These are phyloP conservation scores for Fusarium sp. DNA, from an alignment of 2,329 filamentous ascomycete species.

Conservation along the genomic window DNA sequence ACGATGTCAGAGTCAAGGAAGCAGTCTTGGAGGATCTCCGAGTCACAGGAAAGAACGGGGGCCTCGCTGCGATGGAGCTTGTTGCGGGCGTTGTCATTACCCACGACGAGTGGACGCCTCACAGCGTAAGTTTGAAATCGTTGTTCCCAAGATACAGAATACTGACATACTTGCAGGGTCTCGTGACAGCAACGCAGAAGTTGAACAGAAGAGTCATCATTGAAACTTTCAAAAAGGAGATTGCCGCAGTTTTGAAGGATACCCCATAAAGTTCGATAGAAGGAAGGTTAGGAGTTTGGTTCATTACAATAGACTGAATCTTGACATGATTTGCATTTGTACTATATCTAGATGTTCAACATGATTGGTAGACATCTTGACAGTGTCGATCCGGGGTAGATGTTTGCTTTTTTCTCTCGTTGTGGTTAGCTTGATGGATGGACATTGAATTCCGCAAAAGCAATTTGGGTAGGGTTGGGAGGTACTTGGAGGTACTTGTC, in stretches of 20 bases:
- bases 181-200: slow-evolving; percentile 71
- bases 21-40: slow-evolving; percentile 75
- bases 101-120: slow-evolving; percentile 88
- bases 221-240: not conserved
- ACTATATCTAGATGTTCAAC: not conserved
- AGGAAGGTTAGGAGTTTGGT: not conserved
- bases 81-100: slow-evolving; percentile 80
- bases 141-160: not conserved
- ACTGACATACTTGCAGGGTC: slow-evolving; percentile 56
- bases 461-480: not conserved
- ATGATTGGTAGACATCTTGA: not conserved
- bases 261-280: not conserved
- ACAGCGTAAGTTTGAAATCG: slow-evolving; percentile 70
- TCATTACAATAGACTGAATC: not conserved
- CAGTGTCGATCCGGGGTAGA: not conserved
- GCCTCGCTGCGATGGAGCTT: slow-evolving; percentile 78
- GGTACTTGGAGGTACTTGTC: not conserved
- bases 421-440: not conserved
- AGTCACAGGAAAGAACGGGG: slow-evolving; percentile 71
- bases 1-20: slow-evolving; percentile 71
- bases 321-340: not conserved
- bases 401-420: not conserved
- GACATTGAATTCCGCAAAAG: not conserved
- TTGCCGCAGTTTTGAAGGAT: not conserved
- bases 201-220: slow-evolving; percentile 60